Evolutionary conservation across 139 green algal species (phyloP).

Genomic region (Tetratostichococcus sp.): DNA sequence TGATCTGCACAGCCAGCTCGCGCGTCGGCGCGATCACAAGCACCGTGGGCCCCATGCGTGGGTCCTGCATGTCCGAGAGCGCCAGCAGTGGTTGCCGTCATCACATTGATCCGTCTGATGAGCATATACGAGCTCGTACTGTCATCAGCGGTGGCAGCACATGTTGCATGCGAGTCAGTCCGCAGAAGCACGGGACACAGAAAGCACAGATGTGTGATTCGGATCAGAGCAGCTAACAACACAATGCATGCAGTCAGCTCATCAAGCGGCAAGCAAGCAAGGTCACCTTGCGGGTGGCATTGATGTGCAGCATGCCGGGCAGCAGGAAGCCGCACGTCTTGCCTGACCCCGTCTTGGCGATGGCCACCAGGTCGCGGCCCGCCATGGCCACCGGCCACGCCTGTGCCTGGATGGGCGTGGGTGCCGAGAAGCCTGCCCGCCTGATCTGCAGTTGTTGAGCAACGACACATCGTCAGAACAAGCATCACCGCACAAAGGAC

Average conservation of each 20-base stretch:
- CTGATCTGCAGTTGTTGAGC: slow-evolving; percentile 41
- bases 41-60: slow-evolving; percentile 66
- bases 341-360: neutral
- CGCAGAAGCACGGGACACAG: too few species aligned
- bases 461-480: neutral
- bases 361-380: neutral
- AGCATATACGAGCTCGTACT: too few species aligned
- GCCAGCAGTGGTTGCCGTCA: too few species aligned
- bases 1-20: slow-evolving; percentile 92
- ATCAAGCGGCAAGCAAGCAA: too few species aligned
- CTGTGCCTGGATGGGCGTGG: slow-evolving; percentile 83
- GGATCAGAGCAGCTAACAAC: too few species aligned
- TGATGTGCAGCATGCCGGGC: slow-evolving; percentile 1
- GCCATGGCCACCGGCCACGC: slow-evolving; percentile 47
- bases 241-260: too few species aligned
- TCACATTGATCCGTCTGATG: neutral
- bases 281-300: slow-evolving; percentile 28
- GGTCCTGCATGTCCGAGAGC: slow-evolving; percentile 18
- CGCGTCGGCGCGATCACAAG: slow-evolving; percentile 88
- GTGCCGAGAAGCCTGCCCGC: slow-evolving; percentile 69
- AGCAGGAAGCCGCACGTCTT: slow-evolving; percentile 1
- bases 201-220: too few species aligned
- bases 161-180: too few species aligned
- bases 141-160: too few species aligned
- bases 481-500: neutral